Conservation (phyloP, 225 moss, liverwort and hornwort genomes). For the Rhytidiadelphus loreus region DNA sequence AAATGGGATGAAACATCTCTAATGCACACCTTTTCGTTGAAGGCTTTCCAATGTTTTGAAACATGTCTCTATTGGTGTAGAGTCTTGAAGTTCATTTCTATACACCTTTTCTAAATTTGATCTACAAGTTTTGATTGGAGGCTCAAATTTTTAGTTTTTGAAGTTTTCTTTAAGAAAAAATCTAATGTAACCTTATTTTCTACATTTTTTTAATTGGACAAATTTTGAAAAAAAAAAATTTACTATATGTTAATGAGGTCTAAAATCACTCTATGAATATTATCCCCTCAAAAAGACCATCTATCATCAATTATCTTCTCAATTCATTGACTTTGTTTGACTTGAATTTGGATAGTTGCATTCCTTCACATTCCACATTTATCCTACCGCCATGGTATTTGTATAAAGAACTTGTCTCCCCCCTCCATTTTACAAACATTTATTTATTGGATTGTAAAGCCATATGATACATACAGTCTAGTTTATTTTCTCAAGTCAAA, state of each 20-base stretch:
- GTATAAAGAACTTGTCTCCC: too few relatives aligned
- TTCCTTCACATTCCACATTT: too few relatives aligned
- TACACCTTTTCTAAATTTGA: neutral
- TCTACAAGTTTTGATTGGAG: fast-evolving
- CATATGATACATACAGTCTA: too few relatives aligned
- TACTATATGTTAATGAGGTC: neutral
- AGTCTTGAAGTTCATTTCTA: too few relatives aligned
- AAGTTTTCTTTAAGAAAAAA: neutral
- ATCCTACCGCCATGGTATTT: too few relatives aligned
- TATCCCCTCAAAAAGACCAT: neutral
- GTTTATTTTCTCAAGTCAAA: too few relatives aligned
- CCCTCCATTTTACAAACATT: too few relatives aligned
- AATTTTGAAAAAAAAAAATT: neutral
- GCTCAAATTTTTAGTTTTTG: neutral
- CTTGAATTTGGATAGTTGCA: too few relatives aligned
- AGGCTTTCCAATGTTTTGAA: neutral
- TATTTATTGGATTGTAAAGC: too few relatives aligned
- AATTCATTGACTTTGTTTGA: too few relatives aligned
- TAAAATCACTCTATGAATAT: neutral
- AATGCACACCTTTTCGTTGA: neutral
- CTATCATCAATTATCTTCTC: neutral
- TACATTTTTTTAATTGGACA: neutral
- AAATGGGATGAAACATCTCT: fast-evolving
- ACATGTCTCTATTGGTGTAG: fast-evolving
- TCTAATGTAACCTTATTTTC: neutral